Base-by-base conservation (phyloP, 2,329 filamentous ascomycete species). In the Aschersonia sp. region DNA sequence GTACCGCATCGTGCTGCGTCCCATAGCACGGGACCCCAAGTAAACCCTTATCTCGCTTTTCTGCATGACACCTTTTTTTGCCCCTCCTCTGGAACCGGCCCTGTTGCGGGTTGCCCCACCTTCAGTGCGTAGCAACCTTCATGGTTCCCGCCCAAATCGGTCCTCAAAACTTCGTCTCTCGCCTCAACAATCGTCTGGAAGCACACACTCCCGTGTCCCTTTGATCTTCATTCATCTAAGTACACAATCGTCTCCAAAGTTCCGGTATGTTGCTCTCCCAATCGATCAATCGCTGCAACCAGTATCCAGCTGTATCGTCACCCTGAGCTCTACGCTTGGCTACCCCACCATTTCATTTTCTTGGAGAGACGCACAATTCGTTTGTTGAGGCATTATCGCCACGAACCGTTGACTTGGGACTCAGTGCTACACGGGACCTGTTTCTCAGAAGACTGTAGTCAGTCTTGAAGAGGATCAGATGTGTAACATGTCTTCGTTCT, bases 101-200 rank as follows among this genome's bases (percentile, higher is more conserved):
- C 30, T 30, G 37, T 41, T 45, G n/a, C 31, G 10, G 31, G 41
- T 31, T 52, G 49, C 56, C 56, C 56, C 56, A 58, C 55, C 51
- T 51, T 30, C 49, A 7, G 10, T 48, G 44, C 41, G 40, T 29
- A 41, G 44, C 44, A 48, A 46, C 32, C 44, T 44, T 44, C 30
- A 43, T 41, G 12, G 14, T 32, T 46, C 44, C 48, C 46, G 46
- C 48, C 48, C 41, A 31, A 48, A 45, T 43, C 41, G 12, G 30
- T 45, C 22, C 32, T 35, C 47, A 37, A 44, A 50, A 48, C 39
- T 35, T 39, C 37, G 22, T 35, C 12, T 45, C 44, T 49, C 11
- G 35, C 41, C 45, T 49, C 47, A 48, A 49, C 47, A 50, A 48
- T 39, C 41, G 47, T 41, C 47, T 2, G 41, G 32, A 30, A 22